Base-by-base conservation (phyloP, 2,329 filamentous ascomycete genomes). In the Exophiala aquamarina region DNA sequence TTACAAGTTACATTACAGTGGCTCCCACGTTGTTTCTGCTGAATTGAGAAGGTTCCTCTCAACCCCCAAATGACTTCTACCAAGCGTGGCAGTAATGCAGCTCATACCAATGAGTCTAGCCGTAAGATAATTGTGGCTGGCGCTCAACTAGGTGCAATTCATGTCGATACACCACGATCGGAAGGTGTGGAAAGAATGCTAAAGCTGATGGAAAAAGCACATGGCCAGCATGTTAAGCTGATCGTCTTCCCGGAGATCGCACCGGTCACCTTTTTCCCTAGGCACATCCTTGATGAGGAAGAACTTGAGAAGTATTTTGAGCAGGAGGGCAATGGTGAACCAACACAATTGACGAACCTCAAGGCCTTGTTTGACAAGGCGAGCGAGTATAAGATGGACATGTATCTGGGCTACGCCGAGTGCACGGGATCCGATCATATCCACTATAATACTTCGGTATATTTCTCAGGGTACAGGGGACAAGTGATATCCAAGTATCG, bases 231-330 rank as follows among this genome's bases (percentile, higher is more conserved):
- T 13, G 75, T 74, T 33, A 67, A 74, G 50, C 61, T 81, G 2
- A 70, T 79, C 8, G 70, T 79, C 21, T 81, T 74, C 53, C 77
- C 77, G 1, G 77, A 80, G 60, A 66, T 70, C n/a, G 72, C 76
- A 9, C 68, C 80, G 10, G 79, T 76, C 1, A 80, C 77, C 1
- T 81, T 81, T 67, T 80, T 80, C 59, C 77, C 77, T 1, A 70
- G 74, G 4, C 70, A 76, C 54, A 70, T 78, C 49, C 60, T 69
- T 7, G 69, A 74, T 45, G 60, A 66, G 18, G 59, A 63, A 11
- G 68, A 75, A 32, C 62, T 79, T 10, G 72, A 73, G 37, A 55
- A 59, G 5, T 78, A 73, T 63, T 80, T 81, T 55, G 78, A 81
- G 55, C 67, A 69, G 45, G 67, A 64, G 54, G 53, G 50, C n/a